phyloP scores from a whole-genome alignment of 768 basidiomycete species.

The Termitomyces eurrhizus region DNA sequence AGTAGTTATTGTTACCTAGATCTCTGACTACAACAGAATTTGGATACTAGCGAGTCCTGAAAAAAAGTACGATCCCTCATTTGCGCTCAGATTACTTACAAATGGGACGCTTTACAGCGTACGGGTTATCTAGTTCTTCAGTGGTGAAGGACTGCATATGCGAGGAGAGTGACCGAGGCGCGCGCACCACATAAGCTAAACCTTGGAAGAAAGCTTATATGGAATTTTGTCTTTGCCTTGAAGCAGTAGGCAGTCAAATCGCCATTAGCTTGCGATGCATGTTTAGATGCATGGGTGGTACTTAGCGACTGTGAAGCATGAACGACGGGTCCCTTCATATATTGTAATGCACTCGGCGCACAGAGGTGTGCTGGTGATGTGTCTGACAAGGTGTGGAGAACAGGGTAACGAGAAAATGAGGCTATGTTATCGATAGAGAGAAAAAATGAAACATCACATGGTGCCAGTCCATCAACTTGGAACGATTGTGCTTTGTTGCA shows the following conservation, averaged over 20 bases:
- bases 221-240: not conserved
- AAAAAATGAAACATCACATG: slow-evolving; percentile 30
- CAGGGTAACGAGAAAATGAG: slow-evolving; percentile 24
- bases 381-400: slow-evolving; percentile 15
- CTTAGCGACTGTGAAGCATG: slow-evolving; percentile 19
- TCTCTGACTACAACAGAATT: not conserved
- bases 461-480: slow-evolving; percentile 12
- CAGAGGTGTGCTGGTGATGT: slow-evolving; percentile 5
- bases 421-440: slow-evolving; percentile 20
- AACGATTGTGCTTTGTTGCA: not conserved
- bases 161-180: not conserved
- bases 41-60: not conserved
- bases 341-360: slow-evolving; percentile 5
- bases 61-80: not conserved
- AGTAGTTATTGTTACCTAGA: not conserved
- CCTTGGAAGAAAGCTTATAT: not conserved
- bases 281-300: slow-evolving; percentile 17
- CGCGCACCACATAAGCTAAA: slow-evolving; percentile 5
- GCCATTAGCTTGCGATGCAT: slow-evolving; percentile 12
- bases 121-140: not conserved
- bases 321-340: slow-evolving; percentile 1
- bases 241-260: slow-evolving; percentile 1
- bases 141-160: not conserved
- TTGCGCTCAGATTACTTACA: not conserved
- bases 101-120: not conserved